Evolutionary conservation across 2,329 filamentous ascomycete species (phyloP).

Genomic region (Septoria petroselini): DNA sequence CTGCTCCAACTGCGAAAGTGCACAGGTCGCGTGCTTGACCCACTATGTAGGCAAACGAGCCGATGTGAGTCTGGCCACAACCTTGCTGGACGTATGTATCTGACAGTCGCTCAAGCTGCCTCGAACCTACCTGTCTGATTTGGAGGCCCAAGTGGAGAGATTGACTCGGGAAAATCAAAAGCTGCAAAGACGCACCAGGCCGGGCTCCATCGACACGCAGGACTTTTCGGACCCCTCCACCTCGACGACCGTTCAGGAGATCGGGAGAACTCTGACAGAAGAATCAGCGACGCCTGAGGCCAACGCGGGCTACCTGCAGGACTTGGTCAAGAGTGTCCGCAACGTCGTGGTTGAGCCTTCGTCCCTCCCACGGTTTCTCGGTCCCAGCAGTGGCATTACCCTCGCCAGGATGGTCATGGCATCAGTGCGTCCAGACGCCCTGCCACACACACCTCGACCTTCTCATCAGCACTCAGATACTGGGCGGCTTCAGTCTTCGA

Average conservation of each 20-base stretch:
- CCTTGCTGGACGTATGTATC: not conserved
- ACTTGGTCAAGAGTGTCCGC: not conserved
- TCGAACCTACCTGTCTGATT: not conserved
- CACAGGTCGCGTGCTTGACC: not conserved
- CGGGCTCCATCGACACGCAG: not conserved
- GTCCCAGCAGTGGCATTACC: constrained; percentile 37
- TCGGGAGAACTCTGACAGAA: not conserved
- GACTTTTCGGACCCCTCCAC: not conserved
- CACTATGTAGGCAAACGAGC: not conserved
- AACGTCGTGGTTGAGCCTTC: constrained; percentile 12
- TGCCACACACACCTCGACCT: constrained; percentile 1
- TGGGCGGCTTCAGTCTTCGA: not conserved
- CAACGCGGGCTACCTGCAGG: not conserved
- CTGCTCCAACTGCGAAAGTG: not conserved
- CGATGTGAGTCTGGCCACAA: not conserved
- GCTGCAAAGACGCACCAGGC: not conserved
- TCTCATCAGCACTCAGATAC: not conserved
- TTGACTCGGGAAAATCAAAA: not conserved
- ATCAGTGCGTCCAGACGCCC: constrained; percentile 27
- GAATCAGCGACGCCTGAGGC: not conserved
- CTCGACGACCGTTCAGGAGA: not conserved
- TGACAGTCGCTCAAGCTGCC: not conserved
- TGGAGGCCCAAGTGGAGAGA: not conserved
- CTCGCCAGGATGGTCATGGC: constrained; percentile 39
- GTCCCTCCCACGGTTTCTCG: constrained; percentile 36